These are phyloP conservation scores for Colletotrichum camelliae DNA, from an alignment of 2,329 filamentous ascomycete species.

Conservation along the genomic window DNA sequence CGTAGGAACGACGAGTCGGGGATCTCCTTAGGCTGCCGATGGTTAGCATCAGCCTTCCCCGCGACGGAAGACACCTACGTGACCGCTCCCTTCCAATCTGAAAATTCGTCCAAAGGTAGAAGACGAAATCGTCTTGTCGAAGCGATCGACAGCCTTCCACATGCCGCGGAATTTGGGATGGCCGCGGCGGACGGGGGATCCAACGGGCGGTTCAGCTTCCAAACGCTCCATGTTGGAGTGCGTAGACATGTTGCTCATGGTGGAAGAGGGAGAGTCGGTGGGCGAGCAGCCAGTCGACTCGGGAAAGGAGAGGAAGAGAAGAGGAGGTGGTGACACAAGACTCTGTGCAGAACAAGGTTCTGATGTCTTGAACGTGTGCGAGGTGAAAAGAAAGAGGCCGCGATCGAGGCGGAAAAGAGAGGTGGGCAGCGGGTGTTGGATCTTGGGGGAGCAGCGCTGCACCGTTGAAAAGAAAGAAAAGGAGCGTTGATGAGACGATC, in stretches of 20 bases:
- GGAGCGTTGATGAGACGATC: background rate
- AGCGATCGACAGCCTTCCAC: conserved; percentile 39
- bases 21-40: conserved; percentile 66
- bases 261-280: conserved; percentile 11
- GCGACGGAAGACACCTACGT: conserved; percentile 54
- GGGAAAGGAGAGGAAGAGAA: background rate
- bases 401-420: background rate
- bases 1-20: conserved; percentile 74
- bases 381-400: background rate
- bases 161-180: conserved; percentile 34
- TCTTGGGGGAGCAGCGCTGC: background rate
- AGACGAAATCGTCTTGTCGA: conserved; percentile 41
- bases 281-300: conserved; percentile 1
- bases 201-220: conserved; percentile 6
- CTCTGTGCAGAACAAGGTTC: conserved; percentile 20
- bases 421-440: background rate
- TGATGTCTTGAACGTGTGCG: conserved; percentile 17
- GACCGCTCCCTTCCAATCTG: conserved; percentile 69
- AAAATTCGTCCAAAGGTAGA: conserved; percentile 66
- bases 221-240: conserved; percentile 21
- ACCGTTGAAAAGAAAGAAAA: background rate
- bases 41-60: background rate
- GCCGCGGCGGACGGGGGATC: conserved; percentile 17
- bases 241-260: conserved; percentile 19
- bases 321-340: conserved; percentile 10